phyloP scores from a whole-genome alignment of 179 eudicot species.

The Amaranthus tricolor region DNA sequence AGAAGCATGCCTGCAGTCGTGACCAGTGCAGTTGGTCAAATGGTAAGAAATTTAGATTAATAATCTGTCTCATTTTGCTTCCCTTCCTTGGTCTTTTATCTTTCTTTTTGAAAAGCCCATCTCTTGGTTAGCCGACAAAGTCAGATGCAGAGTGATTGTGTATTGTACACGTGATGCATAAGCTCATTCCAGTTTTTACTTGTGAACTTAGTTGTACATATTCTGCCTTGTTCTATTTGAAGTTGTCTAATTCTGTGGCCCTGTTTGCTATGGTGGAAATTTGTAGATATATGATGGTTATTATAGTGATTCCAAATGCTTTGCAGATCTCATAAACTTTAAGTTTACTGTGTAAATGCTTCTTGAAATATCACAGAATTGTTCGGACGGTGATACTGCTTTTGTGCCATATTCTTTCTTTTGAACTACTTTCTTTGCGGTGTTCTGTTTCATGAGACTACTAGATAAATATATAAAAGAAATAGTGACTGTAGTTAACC shows the following conservation, averaged over 20 bases:
- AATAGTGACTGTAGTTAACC: not conserved
- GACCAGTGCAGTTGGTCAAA: constrained; percentile 79
- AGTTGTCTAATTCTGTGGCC: not conserved
- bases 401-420: not conserved
- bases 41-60: constrained; percentile 40
- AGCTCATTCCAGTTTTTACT: not conserved
- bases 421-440: too few relatives aligned
- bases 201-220: not conserved
- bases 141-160: not conserved
- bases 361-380: not conserved
- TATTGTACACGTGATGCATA: not conserved
- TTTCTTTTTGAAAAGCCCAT: not conserved
- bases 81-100: not conserved
- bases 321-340: not conserved
- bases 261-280: not conserved
- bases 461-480: too few relatives aligned
- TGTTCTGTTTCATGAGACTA: too few relatives aligned
- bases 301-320: not conserved
- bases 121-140: not conserved
- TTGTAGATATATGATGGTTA: not conserved
- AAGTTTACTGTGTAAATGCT: not conserved
- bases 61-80: not conserved
- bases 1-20: constrained; percentile 53
- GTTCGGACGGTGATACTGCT: not conserved
- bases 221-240: not conserved